phyloP scores from a whole-genome alignment of 1,284 basidiomycete genomes.

The Ceratobasidium sp. region DNA sequence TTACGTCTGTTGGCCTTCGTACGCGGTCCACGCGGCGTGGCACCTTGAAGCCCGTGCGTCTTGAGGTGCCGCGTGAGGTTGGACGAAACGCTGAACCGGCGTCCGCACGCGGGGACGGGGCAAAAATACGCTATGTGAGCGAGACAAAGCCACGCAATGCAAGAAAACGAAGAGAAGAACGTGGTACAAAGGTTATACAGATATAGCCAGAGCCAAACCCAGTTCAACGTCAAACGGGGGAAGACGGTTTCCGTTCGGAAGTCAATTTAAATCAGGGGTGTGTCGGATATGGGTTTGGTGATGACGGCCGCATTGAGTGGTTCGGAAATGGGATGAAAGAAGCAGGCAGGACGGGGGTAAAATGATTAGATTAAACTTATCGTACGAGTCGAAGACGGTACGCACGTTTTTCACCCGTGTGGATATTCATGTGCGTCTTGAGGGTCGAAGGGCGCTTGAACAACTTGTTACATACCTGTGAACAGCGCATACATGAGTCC shows the following conservation, averaged over 20 bases:
- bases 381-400: constrained; percentile 43
- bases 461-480: constrained; percentile 27
- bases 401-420: constrained; percentile 73
- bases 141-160: neutral
- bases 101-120: constrained; percentile 63
- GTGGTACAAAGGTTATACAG: constrained; percentile 43
- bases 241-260: too few species aligned
- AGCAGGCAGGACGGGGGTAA: neutral
- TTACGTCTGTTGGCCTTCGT: constrained; percentile 6
- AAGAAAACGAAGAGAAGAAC: neutral
- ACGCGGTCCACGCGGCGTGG: neutral
- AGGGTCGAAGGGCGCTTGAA: constrained; percentile 53
- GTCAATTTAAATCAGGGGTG: too few species aligned
- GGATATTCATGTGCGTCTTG: constrained; percentile 75
- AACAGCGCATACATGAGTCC: constrained; percentile 6
- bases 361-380: neutral
- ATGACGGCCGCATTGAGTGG: neutral
- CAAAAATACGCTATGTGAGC: constrained; percentile 65
- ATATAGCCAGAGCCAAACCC: constrained; percentile 16
- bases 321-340: too few species aligned
- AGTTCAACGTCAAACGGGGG: too few species aligned
- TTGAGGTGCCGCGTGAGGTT: constrained; percentile 73
- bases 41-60: constrained; percentile 57
- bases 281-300: too few species aligned
- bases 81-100: constrained; percentile 71